Evolutionary conservation across 257 asterid genomes (phyloP), one percentile per base, ranked within the genome.

Genomic region (Lavandula angustifolia): DNA sequence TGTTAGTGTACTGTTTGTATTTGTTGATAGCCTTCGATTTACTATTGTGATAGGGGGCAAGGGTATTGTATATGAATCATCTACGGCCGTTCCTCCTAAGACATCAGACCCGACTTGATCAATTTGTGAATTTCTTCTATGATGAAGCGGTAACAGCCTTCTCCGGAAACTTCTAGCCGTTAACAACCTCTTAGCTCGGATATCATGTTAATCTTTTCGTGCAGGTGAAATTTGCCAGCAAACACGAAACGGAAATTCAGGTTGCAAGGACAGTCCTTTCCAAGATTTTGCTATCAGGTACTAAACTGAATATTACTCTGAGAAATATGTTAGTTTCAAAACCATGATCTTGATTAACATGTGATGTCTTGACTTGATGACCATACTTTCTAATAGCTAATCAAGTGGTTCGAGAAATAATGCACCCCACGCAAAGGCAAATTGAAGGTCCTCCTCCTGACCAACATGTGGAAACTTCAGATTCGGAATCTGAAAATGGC

Each of bases 81-180:
- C 76, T 92, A 69, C 84, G 85, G 18, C 96, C 96, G 2, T 89
- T 92, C 75, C 89, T 89, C 72, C 75, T 37, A 66, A 84, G 62
- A 76, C 91, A 89, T 79, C 95, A 87, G 55, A 46, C 84, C 44
- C 87, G 79, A 65, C 80, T 89, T 17, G 96, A 92, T 78, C 86
- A 80, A 71, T 4, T 82, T 34, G 68, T 82, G 76, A 81, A 78
- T 41, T 64, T 79, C 75, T 46, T 81, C 44, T 71, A 87, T 35
- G 66, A 84, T 55, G 95, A 87, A 87, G 80, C 82, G 96, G 98
- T 89, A 83, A 84, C 41, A 18, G 56, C 57, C 59, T 62, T 27
- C 17, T 42, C 46, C 22, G 41, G 50, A 14, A 41, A 59, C 22
- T 66, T 70, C 29, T 22, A 67, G 6, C 68, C 49, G 40, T 46